Percentiles rank a stretch among this genome's conserved stretches.
Conservation (phyloP, 2,329 filamentous ascomycete genomes). For the Curvularia sp. region DNA sequence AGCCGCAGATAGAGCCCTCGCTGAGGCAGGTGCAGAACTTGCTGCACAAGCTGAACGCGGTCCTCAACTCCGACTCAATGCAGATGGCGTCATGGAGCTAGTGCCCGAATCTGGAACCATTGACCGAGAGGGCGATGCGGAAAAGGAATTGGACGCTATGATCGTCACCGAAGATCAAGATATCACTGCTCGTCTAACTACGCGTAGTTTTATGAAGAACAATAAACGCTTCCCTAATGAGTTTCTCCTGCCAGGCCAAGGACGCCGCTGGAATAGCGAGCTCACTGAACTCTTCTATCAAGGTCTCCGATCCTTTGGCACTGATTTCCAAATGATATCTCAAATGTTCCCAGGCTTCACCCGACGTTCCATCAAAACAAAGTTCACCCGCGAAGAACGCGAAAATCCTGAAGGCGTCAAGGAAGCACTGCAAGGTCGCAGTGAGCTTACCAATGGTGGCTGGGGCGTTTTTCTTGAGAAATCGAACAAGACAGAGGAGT, state of each 20-base stretch:
- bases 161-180: conserved; percentile 79
- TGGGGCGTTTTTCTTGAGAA: conserved; percentile 50
- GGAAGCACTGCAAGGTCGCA: conserved; percentile 61
- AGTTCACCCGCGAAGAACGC: conserved; percentile 81
- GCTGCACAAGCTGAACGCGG: conserved; percentile 41
- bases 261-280: conserved; percentile 68
- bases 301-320: conserved; percentile 77
- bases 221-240: conserved; percentile 57
- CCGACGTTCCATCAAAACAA: conserved; percentile 77
- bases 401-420: conserved; percentile 69
- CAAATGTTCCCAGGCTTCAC: conserved; percentile 76
- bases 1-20: conserved; percentile 33
- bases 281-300: conserved; percentile 79
- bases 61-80: conserved; percentile 61
- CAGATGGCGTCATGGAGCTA: conserved; percentile 75
- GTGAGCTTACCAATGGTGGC: conserved; percentile 43
- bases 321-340: conserved; percentile 81
- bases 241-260: conserved; percentile 53
- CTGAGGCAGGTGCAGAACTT: conserved; percentile 22
- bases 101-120: conserved; percentile 72
- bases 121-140: conserved; percentile 70
- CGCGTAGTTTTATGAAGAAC: conserved; percentile 71
- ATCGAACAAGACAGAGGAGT: conserved; percentile 41
- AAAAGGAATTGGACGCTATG: conserved; percentile 59
- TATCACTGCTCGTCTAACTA: conserved; percentile 74